Conservation (phyloP, 768 basidiomycete genomes). For the Termitomyces sp. region DNA sequence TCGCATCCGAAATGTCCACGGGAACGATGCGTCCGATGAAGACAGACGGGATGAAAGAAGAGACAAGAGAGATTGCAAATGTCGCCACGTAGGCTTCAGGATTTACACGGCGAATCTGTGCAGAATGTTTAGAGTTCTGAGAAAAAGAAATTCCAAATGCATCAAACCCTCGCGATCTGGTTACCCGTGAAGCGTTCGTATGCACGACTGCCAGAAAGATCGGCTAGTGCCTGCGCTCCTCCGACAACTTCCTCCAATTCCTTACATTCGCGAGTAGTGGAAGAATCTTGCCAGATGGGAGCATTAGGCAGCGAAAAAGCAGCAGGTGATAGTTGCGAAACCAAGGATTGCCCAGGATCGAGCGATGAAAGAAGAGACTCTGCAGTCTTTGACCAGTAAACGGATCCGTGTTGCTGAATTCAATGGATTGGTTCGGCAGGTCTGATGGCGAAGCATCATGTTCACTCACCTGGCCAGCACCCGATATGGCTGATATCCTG, state of each 20-base stretch:
- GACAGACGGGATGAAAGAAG: constrained; percentile 81
- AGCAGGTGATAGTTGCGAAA: constrained; percentile 53
- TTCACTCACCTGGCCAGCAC: constrained; percentile 67
- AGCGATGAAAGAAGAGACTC: constrained; percentile 50
- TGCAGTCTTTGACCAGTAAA: constrained; percentile 70
- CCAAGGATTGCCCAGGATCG: constrained; percentile 46
- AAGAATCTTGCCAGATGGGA: constrained; percentile 93
- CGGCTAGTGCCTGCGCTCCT: constrained; percentile 67
- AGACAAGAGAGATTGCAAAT: constrained; percentile 71
- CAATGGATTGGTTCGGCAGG: not conserved
- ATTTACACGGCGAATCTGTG: constrained; percentile 53
- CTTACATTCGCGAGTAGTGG: constrained; percentile 71
- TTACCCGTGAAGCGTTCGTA: constrained; percentile 88
- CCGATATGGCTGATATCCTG: constrained; percentile 63
- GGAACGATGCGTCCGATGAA: constrained; percentile 76
- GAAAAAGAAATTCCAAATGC: too few relatives aligned
- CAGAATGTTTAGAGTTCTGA: not conserved
- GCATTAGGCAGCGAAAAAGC: constrained; percentile 69
- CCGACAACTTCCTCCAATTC: constrained; percentile 65
- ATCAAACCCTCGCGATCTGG: constrained; percentile 69
- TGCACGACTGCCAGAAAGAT: constrained; percentile 77
- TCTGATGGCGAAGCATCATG: not conserved
- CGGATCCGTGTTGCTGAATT: constrained; percentile 78
- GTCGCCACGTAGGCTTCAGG: constrained; percentile 58
- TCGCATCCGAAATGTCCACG: constrained; percentile 85